These are phyloP conservation scores for Schizochytrium sp. DNA, from an alignment of 108 stramenopile species.

Conservation along the genomic window DNA sequence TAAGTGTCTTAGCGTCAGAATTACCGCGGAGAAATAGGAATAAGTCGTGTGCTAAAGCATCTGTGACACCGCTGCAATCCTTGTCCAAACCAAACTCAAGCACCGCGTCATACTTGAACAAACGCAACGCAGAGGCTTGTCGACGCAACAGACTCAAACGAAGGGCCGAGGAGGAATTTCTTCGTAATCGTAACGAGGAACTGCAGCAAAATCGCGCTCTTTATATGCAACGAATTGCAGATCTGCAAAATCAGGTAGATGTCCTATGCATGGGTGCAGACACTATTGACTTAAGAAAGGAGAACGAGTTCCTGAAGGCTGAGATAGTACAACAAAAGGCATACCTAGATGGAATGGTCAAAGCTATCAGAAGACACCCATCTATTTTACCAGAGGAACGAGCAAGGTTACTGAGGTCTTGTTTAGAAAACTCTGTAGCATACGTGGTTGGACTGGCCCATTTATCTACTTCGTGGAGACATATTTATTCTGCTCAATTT, in stretches of 20 bases:
- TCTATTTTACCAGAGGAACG: neutral
- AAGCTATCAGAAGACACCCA: neutral
- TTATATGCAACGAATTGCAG: neutral
- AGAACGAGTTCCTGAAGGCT: neutral
- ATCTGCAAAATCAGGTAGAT: neutral
- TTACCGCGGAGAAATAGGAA: too few relatives aligned
- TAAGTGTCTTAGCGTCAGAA: too few relatives aligned
- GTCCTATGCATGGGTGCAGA: neutral
- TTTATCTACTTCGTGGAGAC: neutral
- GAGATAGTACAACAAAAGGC: neutral
- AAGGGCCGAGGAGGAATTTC: neutral
- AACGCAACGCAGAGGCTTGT: neutral
- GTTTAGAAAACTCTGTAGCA: neutral
- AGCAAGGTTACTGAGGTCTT: neutral
- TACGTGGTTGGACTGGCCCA: neutral
- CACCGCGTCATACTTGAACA: too few relatives aligned
- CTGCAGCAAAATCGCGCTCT: neutral
- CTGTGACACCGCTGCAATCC: too few relatives aligned
- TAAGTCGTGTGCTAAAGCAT: too few relatives aligned
- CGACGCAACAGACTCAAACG: neutral
- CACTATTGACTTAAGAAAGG: conserved; percentile 2
- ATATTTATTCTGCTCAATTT: too few relatives aligned
- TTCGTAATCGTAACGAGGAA: neutral
- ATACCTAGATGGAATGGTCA: neutral
- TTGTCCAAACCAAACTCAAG: too few relatives aligned